phyloP scores from a whole-genome alignment of 2,329 filamentous ascomycete species.

The Amauroascus verrucosus region DNA sequence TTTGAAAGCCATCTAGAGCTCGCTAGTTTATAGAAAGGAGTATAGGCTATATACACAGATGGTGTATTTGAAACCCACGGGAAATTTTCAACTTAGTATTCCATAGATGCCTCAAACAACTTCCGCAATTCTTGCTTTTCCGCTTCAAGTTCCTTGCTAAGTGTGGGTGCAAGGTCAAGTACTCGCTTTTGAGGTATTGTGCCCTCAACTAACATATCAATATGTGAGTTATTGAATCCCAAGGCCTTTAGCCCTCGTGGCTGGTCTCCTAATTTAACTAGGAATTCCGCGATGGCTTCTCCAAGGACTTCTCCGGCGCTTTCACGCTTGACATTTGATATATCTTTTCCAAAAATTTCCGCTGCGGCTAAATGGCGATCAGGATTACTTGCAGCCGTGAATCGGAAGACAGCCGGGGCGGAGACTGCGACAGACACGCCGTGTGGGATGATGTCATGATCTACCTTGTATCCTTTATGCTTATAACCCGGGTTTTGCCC shows the following conservation, averaged over 20 bases:
- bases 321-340: conserved; percentile 76
- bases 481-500: conserved; percentile 87
- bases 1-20: too few species aligned
- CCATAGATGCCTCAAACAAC: conserved; percentile 56
- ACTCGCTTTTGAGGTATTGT: conserved; percentile 88
- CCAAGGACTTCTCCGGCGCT: conserved; percentile 79
- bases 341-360: conserved; percentile 82
- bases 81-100: conserved; percentile 33
- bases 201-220: conserved; percentile 81
- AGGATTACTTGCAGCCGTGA: conserved; percentile 84
- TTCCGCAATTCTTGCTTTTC: conserved; percentile 62
- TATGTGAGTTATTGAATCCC: conserved; percentile 64
- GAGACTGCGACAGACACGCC: conserved; percentile 92
- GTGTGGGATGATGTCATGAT: conserved; percentile 76
- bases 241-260: conserved; percentile 73
- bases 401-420: conserved; percentile 85
- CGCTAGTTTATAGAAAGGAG: too few species aligned
- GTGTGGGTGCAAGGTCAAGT: conserved; percentile 75
- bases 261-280: conserved; percentile 78
- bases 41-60: too few species aligned
- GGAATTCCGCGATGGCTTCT: conserved; percentile 71
- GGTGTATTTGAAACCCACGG: not conserved
- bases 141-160: conserved; percentile 57
- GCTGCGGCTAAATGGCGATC: conserved; percentile 83
- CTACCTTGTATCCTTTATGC: conserved; percentile 74